phyloP scores from a whole-genome alignment of 116 monocot species.

The Trichopus zeylanicus region DNA sequence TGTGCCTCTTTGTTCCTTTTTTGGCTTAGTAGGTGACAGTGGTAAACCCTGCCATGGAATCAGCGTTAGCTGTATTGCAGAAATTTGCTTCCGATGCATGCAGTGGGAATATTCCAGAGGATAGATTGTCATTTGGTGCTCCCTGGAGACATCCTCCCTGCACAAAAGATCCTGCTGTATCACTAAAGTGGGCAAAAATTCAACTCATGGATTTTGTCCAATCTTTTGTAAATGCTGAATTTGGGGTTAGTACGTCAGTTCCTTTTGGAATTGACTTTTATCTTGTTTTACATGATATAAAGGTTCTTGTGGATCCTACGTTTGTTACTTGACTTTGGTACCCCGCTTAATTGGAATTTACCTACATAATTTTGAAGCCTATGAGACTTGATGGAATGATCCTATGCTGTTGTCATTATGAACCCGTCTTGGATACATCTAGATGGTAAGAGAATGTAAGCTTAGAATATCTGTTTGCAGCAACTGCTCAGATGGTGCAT shows the following conservation, averaged over 20 bases:
- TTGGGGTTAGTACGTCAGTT: constrained; percentile 48
- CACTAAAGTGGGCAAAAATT: constrained; percentile 76
- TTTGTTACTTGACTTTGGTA: no score
- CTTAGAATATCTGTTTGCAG: no score
- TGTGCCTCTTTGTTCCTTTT: background rate
- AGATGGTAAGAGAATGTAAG: no score
- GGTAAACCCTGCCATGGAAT: constrained; percentile 94
- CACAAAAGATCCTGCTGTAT: constrained; percentile 30
- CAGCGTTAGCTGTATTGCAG: constrained; percentile 49
- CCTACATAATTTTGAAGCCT: no score
- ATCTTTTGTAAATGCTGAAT: constrained; percentile 77
- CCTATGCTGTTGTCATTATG: no score
- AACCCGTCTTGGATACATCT: no score
- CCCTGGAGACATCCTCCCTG: constrained; percentile 93
- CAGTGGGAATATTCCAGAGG: constrained; percentile 60
- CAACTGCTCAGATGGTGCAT: no score
- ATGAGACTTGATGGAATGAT: no score
- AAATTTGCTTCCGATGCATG: constrained; percentile 72
- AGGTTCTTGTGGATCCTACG: no score
- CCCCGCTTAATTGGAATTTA: no score
- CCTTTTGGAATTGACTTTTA: no score
- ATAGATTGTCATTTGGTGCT: constrained; percentile 62
- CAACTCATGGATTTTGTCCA: constrained; percentile 94
- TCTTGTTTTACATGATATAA: no score
- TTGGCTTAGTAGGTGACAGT: constrained; percentile 47